Percentiles rank a stretch among this genome's conserved stretches.
phyloP scores from a whole-genome alignment of 306 rosid genomes.

The Clitoria ternatea region DNA sequence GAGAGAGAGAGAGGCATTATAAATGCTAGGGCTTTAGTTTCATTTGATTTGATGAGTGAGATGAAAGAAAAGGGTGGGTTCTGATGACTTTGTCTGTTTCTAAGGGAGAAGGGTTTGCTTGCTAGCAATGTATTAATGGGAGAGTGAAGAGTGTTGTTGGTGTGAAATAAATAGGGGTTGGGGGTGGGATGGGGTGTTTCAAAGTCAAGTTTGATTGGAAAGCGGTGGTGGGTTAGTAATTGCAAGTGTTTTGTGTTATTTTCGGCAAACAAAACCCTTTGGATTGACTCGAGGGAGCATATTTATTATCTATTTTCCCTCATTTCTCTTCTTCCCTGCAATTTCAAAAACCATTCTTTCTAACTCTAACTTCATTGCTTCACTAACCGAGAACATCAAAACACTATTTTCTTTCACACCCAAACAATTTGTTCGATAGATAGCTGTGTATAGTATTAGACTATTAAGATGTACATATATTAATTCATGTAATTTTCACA shows the following conservation, averaged over 20 bases:
- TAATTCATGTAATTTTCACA: no score
- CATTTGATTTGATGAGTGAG: not conserved
- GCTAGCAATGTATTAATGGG: slow-evolving; percentile 41
- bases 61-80: slow-evolving; percentile 16
- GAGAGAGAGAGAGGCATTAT: slow-evolving; percentile 51
- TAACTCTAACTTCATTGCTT: no score
- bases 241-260: slow-evolving; percentile 53
- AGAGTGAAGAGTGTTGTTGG: slow-evolving; percentile 63
- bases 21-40: slow-evolving; percentile 55
- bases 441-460: no score
- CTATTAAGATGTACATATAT: no score
- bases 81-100: slow-evolving; percentile 49
- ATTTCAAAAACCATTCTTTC: no score
- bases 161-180: slow-evolving; percentile 60
- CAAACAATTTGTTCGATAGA: no score
- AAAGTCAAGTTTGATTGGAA: slow-evolving; percentile 89
- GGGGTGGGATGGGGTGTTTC: slow-evolving; percentile 23
- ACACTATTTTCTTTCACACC: no score
- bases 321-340: no score
- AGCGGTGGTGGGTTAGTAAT: slow-evolving; percentile 75
- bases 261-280: slow-evolving; percentile 37
- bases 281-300: slow-evolving; percentile 98
- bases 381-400: no score
- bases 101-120: no score
- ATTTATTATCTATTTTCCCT: slow-evolving; percentile 38